These are phyloP conservation scores for Alternaria alternata DNA, from an alignment of 2,329 filamentous ascomycete species.

Conservation along the genomic window DNA sequence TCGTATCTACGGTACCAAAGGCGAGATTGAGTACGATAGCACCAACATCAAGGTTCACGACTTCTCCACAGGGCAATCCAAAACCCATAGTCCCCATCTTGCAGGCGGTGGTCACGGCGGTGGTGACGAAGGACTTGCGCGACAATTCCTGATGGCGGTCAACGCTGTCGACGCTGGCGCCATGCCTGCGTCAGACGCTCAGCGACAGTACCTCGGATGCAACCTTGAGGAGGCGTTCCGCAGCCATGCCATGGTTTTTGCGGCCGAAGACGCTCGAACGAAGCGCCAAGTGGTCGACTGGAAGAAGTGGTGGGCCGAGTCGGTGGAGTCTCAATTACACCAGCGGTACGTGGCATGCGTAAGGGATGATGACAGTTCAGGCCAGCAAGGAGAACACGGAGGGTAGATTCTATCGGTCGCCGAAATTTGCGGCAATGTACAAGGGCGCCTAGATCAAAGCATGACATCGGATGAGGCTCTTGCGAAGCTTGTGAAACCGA, in stretches of 20 bases:
- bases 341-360: conserved; percentile 15
- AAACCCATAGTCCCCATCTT: conserved; percentile 67
- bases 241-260: conserved; percentile 93
- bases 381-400: conserved; percentile 5
- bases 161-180: conserved; percentile 77
- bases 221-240: conserved; percentile 85
- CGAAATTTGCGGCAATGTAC: conserved; percentile 17
- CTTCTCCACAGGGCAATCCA: conserved; percentile 67
- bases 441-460: conserved; percentile 41
- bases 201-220: conserved; percentile 79
- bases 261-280: conserved; percentile 84
- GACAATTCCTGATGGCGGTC: conserved; percentile 84
- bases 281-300: conserved; percentile 76
- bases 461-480: conserved; percentile 32
- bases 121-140: conserved; percentile 79
- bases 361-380: conserved; percentile 9
- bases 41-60: conserved; percentile 77
- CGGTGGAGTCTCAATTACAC: conserved; percentile 54
- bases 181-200: conserved; percentile 73
- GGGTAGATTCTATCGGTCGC: conserved; percentile 7
- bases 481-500: conserved; percentile 20
- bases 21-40: conserved; percentile 88
- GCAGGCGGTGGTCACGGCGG: conserved; percentile 75
- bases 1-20: conserved; percentile 83
- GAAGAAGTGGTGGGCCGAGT: conserved; percentile 74